Evolutionary conservation across 495 filamentous ascomycete genomes (phyloP), one percentile per base, ranked within the genome.

Genomic region (Aspergillus olivimuriae): DNA sequence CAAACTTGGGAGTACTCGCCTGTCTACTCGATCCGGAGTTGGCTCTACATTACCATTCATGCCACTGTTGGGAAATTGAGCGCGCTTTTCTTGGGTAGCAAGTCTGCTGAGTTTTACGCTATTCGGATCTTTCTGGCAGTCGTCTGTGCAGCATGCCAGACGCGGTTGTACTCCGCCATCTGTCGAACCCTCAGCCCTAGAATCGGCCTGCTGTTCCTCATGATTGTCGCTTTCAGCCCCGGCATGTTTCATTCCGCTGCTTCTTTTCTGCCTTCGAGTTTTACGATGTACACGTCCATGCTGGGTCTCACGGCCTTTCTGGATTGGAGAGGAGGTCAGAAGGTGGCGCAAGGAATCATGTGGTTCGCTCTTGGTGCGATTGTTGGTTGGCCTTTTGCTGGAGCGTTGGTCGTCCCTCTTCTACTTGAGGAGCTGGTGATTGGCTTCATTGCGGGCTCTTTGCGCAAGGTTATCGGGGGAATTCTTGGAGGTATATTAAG

Each of bases 1-100:
- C 87, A 99, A 66, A 99, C 94, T 12, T 99, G 94, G 94, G 94
- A 99, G 61, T 99, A 97, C 65, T 95, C 91, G 0, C 94, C 94
- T 1, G 84, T 89, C 36, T 97, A 87, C 61, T 87, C 87, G 22
- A 95, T 99, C 54, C 83, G 94, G 42, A 95, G 88, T 68, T 99
- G 94, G 94, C 74, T 87, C 22, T 99, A 99, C 59, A 70, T 94
- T 19, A 80, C 73, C n/a, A 62, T 96, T 7, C 91, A 99, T 67
- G 86, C 88, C 35, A 53, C 82, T 30, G 61, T 85, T 34, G 82
- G 80, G 9, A 85, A 80, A 46, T 36, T 84, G 7, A 72, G 79
- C 14, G 77, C 82, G 6, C 51, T 87, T 9, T 54, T 88, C 3
- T 76, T 84, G 39, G 51, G 52, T 16, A 63, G 41, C 36, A 78